Conservation (phyloP, 2,329 filamentous ascomycete species). For the Xylariaceae sp. region DNA sequence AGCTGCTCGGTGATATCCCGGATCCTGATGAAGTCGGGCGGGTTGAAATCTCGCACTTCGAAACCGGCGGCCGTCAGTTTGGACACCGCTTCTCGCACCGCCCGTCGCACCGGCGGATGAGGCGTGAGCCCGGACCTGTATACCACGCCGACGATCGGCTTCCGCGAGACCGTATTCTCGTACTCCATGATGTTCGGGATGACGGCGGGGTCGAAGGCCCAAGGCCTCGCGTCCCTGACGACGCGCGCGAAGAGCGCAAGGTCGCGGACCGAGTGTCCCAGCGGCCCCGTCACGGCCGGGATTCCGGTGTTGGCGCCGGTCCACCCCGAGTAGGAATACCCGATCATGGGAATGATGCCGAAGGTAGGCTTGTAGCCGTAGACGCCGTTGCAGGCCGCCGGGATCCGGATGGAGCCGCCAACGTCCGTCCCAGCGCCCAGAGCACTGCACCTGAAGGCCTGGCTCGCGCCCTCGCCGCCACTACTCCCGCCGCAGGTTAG, state of each 20-base stretch:
- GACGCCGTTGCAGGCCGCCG: slow-evolving; percentile 36
- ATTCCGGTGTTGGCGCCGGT: slow-evolving; percentile 35
- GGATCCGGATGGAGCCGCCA: slow-evolving; percentile 32
- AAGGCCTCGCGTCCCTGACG: slow-evolving; percentile 29
- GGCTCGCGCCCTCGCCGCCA: slow-evolving; percentile 28
- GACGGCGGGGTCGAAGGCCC: slow-evolving; percentile 30
- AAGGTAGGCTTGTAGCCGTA: slow-evolving; percentile 37
- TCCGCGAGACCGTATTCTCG: slow-evolving; percentile 12
- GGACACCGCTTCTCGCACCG: slow-evolving; percentile 31
- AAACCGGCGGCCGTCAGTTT: slow-evolving; percentile 35
- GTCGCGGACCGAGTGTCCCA: slow-evolving; percentile 33
- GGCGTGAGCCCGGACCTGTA: slow-evolving; percentile 34
- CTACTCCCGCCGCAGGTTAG: slow-evolving; percentile 29
- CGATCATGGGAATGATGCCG: slow-evolving; percentile 37
- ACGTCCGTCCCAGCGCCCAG: slow-evolving; percentile 32
- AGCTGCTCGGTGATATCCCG: slow-evolving; percentile 37
- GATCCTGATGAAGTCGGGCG: slow-evolving; percentile 37
- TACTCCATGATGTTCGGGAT: slow-evolving; percentile 28
- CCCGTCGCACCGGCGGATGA: slow-evolving; percentile 35
- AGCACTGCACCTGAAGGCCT: slow-evolving; percentile 30
- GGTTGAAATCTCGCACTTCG: slow-evolving; percentile 35
- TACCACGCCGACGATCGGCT: slow-evolving; percentile 37
- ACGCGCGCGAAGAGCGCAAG: slow-evolving; percentile 28
- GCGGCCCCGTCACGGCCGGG: slow-evolving; percentile 33
- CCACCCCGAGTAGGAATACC: slow-evolving; percentile 37